A percentile compares a stretch with the other conserved stretches of the same genome.
These are phyloP conservation scores for Clavispora santaluciae DNA, from an alignment of 805 yeast species.

Conservation along the genomic window DNA sequence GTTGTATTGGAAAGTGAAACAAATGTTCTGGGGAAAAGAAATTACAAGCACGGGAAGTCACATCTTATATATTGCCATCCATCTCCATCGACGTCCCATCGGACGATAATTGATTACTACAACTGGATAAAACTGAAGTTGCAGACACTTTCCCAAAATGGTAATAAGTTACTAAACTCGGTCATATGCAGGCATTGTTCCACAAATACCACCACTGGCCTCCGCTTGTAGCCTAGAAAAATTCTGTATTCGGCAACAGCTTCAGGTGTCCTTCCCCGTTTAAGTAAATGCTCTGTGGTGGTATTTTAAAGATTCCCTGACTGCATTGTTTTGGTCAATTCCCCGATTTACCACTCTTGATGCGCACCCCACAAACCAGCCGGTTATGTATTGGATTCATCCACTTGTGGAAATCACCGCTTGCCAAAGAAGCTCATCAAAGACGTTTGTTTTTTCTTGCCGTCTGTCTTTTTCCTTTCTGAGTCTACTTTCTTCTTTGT, in stretches of 20 bases:
- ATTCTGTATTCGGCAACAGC: background rate
- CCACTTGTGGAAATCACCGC: slow-evolving; percentile 11
- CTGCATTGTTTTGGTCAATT: background rate
- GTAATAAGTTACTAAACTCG: background rate
- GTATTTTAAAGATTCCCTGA: background rate
- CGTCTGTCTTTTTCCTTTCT: slow-evolving; percentile 7
- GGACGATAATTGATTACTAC: slow-evolving; percentile 1
- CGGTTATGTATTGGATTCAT: background rate
- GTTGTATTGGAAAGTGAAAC: background rate
- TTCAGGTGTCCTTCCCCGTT: background rate
- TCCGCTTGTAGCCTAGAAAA: background rate
- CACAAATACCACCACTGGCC: no score
- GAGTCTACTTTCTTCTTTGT: background rate
- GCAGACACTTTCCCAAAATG: slow-evolving; percentile 4
- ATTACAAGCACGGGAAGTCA: background rate
- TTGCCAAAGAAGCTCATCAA: slow-evolving; percentile 47
- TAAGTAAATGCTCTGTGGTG: background rate
- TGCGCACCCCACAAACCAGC: background rate
- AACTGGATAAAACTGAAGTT: background rate
- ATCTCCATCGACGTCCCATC: no score
- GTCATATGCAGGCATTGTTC: no score
- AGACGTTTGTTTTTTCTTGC: slow-evolving; percentile 38
- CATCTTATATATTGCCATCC: background rate
- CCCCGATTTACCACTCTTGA: background rate
- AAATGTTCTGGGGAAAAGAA: background rate